Conservation (phyloP, 768 basidiomycete genomes). For the Lenzites betulinus region DNA sequence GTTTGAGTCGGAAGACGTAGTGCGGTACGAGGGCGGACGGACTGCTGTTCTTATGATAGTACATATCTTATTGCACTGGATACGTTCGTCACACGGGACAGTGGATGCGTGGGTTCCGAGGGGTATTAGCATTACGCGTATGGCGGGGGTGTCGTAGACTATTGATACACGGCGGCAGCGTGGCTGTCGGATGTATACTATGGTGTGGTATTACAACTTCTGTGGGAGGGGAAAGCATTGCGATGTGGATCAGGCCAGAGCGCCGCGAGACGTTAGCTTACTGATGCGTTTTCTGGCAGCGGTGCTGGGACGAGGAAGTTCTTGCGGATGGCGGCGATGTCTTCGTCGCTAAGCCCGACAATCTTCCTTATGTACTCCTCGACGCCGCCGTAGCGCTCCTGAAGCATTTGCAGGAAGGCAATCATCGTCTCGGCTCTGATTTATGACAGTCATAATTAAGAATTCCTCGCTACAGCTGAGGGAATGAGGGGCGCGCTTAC, state of each 20-base stretch:
- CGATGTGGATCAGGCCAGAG: too few species aligned
- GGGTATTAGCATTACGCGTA: constrained; percentile 11
- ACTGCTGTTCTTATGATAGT: background rate
- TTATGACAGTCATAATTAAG: background rate
- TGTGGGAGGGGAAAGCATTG: background rate
- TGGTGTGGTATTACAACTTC: background rate
- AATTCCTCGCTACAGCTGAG: background rate
- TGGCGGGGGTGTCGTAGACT: constrained; percentile 5
- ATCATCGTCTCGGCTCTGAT: constrained; percentile 73
- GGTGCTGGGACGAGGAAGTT: constrained; percentile 43
- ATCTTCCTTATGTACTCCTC: constrained; percentile 61
- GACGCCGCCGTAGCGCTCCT: constrained; percentile 67
- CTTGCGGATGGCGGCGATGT: constrained; percentile 57
- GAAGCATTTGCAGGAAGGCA: constrained; percentile 63
- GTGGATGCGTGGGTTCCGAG: background rate
- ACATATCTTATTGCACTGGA: background rate
- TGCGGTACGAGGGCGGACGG: background rate
- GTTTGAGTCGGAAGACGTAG: constrained; percentile 39
- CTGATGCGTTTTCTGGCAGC: background rate
- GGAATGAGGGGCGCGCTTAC: constrained; percentile 40
- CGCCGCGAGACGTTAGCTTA: background rate
- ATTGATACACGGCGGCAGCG: constrained; percentile 16
- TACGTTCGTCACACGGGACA: background rate
- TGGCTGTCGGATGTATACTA: constrained; percentile 3
- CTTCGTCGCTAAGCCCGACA: constrained; percentile 61